Percentiles rank a stretch among this genome's conserved stretches.
phyloP scores from a whole-genome alignment of 2,329 filamentous ascomycete species.

The Venturia nashicola region DNA sequence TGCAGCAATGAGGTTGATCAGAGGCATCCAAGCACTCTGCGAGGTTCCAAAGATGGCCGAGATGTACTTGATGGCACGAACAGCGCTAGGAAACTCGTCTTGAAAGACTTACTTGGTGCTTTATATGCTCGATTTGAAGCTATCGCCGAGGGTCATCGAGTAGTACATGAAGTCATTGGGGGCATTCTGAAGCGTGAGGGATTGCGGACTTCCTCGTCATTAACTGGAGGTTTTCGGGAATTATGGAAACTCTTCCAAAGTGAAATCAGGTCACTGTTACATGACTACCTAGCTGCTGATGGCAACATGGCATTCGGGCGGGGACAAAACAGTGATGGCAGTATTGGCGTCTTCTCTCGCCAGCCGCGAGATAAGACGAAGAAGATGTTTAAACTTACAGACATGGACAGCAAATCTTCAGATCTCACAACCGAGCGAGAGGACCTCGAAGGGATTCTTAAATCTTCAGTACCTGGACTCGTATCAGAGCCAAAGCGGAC shows the following conservation, averaged over 20 bases:
- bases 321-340: conserved; percentile 36
- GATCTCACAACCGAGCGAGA: conserved; percentile 78
- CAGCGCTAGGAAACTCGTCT: conserved; percentile 61
- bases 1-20: conserved; percentile 90
- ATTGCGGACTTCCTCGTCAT: conserved; percentile 44
- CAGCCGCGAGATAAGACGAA: conserved; percentile 35
- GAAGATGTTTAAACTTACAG: conserved; percentile 73
- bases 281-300: conserved; percentile 92
- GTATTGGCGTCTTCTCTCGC: conserved; percentile 40
- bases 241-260: conserved; percentile 97
- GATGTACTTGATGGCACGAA: conserved; percentile 5
- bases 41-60: conserved; percentile 38
- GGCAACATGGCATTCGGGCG: conserved; percentile 55
- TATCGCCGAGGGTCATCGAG: conserved; percentile 87
- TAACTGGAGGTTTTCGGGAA: conserved; percentile 87
- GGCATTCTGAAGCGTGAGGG: conserved; percentile 77
- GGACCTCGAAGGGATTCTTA: conserved; percentile 79
- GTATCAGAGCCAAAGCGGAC: conserved; percentile 57
- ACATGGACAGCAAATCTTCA: conserved; percentile 66
- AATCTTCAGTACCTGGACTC: conserved; percentile 81
- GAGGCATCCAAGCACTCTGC: conserved; percentile 73
- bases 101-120: conserved; percentile 84
- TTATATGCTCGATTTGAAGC: conserved; percentile 95
- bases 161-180: conserved; percentile 84
- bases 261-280: conserved; percentile 85